Conservation (phyloP, 257 asterid species). For the Nicotiana otophora region DNA sequence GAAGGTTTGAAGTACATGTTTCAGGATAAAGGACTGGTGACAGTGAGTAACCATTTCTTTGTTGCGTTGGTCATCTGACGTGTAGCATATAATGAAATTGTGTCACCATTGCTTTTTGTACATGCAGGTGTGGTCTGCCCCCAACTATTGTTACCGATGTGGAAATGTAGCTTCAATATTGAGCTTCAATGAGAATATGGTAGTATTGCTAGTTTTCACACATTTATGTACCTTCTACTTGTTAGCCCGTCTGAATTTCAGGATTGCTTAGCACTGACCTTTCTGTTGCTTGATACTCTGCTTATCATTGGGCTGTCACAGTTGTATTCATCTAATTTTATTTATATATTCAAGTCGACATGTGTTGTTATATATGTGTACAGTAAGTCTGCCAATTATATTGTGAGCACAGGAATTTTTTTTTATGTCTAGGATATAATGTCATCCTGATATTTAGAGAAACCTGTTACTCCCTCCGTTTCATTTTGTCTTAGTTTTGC, state of each 20-base stretch:
- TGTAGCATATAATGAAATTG: background rate
- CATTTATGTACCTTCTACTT: background rate
- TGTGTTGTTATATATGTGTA: background rate
- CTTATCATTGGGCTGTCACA: background rate
- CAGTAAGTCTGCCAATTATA: background rate
- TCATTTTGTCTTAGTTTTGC: background rate
- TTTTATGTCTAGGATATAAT: background rate
- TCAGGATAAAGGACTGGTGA: slow-evolving; percentile 97
- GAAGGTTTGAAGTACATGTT: slow-evolving; percentile 98
- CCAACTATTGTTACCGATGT: slow-evolving; percentile 96
- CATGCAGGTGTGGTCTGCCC: slow-evolving; percentile 98
- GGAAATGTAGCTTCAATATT: slow-evolving; percentile 97
- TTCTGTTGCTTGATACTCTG: background rate
- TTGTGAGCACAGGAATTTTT: background rate
- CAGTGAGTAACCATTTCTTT: slow-evolving; percentile 56
- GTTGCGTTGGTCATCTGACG: background rate
- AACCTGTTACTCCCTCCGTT: background rate
- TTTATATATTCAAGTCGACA: background rate
- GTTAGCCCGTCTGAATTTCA: background rate
- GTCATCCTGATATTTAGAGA: background rate
- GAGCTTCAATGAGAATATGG: slow-evolving; percentile 98
- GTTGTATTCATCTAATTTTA: background rate
- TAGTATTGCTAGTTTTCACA: slow-evolving; percentile 19
- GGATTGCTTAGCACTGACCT: background rate
- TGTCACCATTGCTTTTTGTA: slow-evolving; percentile 6